These are phyloP conservation scores for Pythium scleroteichum DNA, from an alignment of 352 stramenopile genomes.

Conservation along the genomic window DNA sequence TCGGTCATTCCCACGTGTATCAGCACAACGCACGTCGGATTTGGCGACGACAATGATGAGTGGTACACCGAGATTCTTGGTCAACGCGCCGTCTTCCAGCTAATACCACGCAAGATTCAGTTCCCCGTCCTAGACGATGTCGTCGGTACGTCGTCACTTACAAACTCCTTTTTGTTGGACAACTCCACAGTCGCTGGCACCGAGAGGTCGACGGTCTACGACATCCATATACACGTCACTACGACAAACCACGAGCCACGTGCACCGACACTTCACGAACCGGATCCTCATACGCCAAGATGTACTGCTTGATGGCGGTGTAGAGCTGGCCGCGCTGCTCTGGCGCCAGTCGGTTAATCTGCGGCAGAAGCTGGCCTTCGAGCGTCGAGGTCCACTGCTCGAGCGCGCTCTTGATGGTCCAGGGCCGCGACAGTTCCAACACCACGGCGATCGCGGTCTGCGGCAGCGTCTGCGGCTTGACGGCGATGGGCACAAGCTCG, in stretches of 20 bases:
- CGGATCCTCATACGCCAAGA: conserved; percentile 76
- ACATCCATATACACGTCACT: background rate
- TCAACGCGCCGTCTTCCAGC: conserved; percentile 77
- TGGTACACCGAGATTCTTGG: conserved; percentile 79
- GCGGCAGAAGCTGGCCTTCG: conserved; percentile 65
- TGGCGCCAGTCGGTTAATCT: conserved; percentile 61
- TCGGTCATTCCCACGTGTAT: background rate
- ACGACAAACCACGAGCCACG: conserved; percentile 1
- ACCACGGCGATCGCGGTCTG: conserved; percentile 71
- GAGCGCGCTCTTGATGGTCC: conserved; percentile 80
- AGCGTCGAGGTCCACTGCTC: conserved; percentile 80
- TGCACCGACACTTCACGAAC: conserved; percentile 32
- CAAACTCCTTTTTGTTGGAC: conserved; percentile 66
- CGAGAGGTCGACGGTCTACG: conserved; percentile 59
- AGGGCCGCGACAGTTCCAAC: conserved; percentile 71
- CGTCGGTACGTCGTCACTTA: conserved; percentile 25
- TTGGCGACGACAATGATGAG: conserved; percentile 76
- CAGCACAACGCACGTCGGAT: conserved; percentile 48
- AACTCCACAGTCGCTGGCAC: conserved; percentile 52
- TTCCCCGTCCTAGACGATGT: background rate
- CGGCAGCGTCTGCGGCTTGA: conserved; percentile 54
- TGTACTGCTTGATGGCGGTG: conserved; percentile 63
- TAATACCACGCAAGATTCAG: conserved; percentile 12
- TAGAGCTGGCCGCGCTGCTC: conserved; percentile 68
- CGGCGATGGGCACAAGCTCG: conserved; percentile 65